Base-by-base conservation (phyloP, 352 stramenopile species). In the Phytophthora sp. region DNA sequence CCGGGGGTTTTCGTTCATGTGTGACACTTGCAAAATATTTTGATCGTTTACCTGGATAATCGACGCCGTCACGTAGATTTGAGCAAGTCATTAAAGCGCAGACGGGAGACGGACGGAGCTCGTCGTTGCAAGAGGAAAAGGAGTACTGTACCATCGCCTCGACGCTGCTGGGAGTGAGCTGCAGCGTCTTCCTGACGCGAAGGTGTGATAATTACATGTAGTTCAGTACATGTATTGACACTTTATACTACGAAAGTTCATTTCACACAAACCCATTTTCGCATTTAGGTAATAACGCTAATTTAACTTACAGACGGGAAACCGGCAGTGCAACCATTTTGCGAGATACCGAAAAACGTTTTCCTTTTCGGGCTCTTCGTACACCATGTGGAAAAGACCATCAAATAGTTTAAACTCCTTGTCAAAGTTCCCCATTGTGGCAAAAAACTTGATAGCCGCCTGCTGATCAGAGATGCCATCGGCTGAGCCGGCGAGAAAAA, bases 341-440 rank as follows among this genome's bases (percentile, higher is more conserved):
- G 53, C 62, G 38, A 85, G 62, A 36, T 82, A 72, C 35, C 69
- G 63, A 3, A 87, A 67, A 27, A 90, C 81, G 35, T 73, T 52
- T 16, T 87, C 76, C 18, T 71, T 73, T 57, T 88, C 79, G 3
- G 76, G 76, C 21, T 88, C 81, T 33, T 88, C 71, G 44, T 83
- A 90, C 31, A 88, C 62, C 31, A 79, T 72, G 73, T 90, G 79
- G 51, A 69, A 88, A 2, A 86, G 60, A 6, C 77, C 81, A 3
- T 79, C 68, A 61, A 86, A 90, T 27, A 84, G 55, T 44, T 86
- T 86, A 36, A 87, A 82, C 41, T 82, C 63, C 65, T 88, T 90
- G 69, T 90, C 77, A 13, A 72, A 63, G 53, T 77, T 85, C 29
- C 56, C 72, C 58, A 88, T 75, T 27, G 62, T 63, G 7, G 73